Evolutionary conservation across 225 moss, liverwort and hornwort genomes (phyloP), one percentile per base, ranked within the genome.

Genomic region (Physcomitrium patens): DNA sequence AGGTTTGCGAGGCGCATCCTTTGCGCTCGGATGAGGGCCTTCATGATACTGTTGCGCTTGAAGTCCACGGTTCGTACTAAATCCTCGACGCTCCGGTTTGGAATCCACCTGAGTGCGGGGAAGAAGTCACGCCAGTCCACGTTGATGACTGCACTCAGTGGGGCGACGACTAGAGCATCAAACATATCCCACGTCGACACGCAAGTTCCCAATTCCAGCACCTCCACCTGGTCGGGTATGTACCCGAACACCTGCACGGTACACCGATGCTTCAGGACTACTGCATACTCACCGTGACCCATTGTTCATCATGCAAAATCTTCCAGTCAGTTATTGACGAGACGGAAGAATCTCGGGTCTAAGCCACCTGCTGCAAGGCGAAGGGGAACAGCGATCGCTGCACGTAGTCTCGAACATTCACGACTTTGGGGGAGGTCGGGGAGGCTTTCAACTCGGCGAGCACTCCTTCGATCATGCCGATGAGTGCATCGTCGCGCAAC

Each of bases 71-170:
- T 56, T 10, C 76, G 72, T 7, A 90, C 67, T 53, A n/a, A 11
- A 14, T 74, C 68, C 52, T 87, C 74, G 12, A 94, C 78, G 41
- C 63, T 70, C 55, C 68, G 67, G 82, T 94, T 94, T 11, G 94
- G 91, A 7, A 94, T 52, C 90, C 88, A 89, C 20, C 69, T 78
- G 24, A 92, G 66, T 17, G 82, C 67, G 4, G 92, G 94, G 45
- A 94, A 81, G 77, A 87, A 92, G 72, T 94, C 90, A 24, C 94
- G 82, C 94, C 94, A 94, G 77, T 94, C 94, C 10, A 90, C 79
- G 60, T 69, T 56, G 62, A 86, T 86, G 54, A 84, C 94, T 12
- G 83, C 70, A 37, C 78, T 82, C 60, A 94, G 60, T 4, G 94
- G 94, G 31, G 79, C 85, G 11, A 78, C 67, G 56, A 94, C 94